Base-by-base conservation (phyloP, 2,329 filamentous ascomycete species). In the Metarhizium anisopliae region DNA sequence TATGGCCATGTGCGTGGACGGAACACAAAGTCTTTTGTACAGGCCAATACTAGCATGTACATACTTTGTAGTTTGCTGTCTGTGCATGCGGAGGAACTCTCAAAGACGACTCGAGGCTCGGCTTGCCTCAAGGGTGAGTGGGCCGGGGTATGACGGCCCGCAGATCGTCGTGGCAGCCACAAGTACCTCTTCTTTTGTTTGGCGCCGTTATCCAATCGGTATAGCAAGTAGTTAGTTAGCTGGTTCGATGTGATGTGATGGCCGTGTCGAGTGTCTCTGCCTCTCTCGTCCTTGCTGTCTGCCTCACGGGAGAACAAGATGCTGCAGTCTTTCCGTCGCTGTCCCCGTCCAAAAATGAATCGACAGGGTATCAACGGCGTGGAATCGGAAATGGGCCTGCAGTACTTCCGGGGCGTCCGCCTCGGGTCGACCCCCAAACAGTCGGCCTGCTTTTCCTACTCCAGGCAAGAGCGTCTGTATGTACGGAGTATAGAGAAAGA, bases 81-180 rank as follows among this genome's bases (percentile, higher is more conserved):
- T 35, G 10, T 2, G 38, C 38, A 40, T 40, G 38, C 38, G 38
- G 42, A 45, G n/a, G n/a, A 45, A 20, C 6, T 45, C 38, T 16
- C 11, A 40, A 29, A 47, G 40, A 53, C 14, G 29, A 40, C 5
- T 40, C 45, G 30, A 49, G 25, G 45, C 45, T 49, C 25, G 45
- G 45, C 45, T 14, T 49, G 45, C 45, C 18, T 49, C 45, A 25
- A 52, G 38, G 36, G 51, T 20, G 40, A 45, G 49, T 55, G 50
- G 53, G 36, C n/a, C 53, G 36, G 55, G 32, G 45, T 40, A 52
- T 55, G 50, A 53, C 56, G 50, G 53, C 50, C 42, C 30, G 53
- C 53, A 54, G 56, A 57, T 53, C 40, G 30, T 36, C 14, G 20
- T 29, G 11, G 20, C 13, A 4, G 45, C 45, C 20, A 49, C 11